Conservation (phyloP, 306 rosid genomes). For the Styphnolobium japonicum region DNA sequence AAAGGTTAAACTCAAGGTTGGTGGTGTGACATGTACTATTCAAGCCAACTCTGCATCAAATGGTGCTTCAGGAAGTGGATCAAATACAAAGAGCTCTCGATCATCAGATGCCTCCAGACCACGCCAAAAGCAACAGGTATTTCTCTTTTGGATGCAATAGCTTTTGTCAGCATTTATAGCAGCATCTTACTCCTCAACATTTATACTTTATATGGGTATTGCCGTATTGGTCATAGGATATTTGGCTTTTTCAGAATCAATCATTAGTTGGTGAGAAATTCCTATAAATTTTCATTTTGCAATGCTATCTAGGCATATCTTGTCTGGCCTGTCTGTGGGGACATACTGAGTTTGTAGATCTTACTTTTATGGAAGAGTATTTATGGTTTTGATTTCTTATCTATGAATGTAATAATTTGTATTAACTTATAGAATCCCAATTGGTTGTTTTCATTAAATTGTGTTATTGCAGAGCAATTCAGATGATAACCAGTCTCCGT, state of each 20-base stretch:
- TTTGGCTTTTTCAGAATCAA: background rate
- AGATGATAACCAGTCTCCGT: conserved; percentile 56
- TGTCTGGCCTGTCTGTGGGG: background rate
- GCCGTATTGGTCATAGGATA: background rate
- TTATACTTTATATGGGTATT: background rate
- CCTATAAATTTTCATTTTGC: background rate
- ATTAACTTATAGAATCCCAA: conserved; percentile 13
- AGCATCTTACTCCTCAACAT: background rate
- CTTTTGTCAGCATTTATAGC: background rate
- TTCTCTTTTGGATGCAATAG: conserved; percentile 1
- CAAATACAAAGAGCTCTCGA: conserved; percentile 48
- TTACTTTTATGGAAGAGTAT: conserved; percentile 34
- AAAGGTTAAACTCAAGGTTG: conserved; percentile 84
- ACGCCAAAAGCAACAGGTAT: conserved; percentile 72
- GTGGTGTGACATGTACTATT: conserved; percentile 75
- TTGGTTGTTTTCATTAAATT: conserved; percentile 22
- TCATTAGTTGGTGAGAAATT: background rate
- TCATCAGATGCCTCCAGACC: conserved; percentile 47
- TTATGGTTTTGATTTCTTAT: conserved; percentile 26
- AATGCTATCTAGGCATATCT: background rate
- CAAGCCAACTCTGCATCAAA: conserved; percentile 71
- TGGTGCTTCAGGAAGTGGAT: conserved; percentile 51
- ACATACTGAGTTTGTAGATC: conserved; percentile 4
- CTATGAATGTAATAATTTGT: conserved; percentile 20
- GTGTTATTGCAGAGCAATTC: conserved; percentile 54